Conservation (phyloP, 139 green algal genomes). For the Coccomyxa sp. region DNA sequence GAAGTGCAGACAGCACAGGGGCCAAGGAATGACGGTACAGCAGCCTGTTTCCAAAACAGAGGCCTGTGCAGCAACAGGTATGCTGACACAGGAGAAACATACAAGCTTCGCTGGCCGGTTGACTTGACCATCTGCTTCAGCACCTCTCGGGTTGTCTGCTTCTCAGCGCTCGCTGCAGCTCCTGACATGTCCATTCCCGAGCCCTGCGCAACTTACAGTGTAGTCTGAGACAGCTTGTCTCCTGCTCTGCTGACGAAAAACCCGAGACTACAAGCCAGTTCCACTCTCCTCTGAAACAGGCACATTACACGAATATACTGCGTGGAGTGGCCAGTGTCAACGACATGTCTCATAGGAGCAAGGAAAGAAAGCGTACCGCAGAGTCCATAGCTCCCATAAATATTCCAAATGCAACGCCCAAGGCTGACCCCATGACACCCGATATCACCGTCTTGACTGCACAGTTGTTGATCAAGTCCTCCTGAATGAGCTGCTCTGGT, state of each 20-base stretch:
- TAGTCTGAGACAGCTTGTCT: too few species aligned
- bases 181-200: constrained; percentile 24
- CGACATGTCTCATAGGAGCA: too few species aligned
- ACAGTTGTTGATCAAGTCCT: constrained; percentile 96
- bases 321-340: too few species aligned
- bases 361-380: constrained; percentile 14
- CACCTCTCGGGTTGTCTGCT: constrained; percentile 42
- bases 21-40: too few species aligned
- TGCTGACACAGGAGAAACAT: background rate
- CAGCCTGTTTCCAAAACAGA: too few species aligned
- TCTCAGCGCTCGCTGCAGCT: constrained; percentile 11
- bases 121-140: constrained; percentile 34
- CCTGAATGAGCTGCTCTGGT: constrained; percentile 53
- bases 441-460: constrained; percentile 70
- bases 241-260: too few species aligned
- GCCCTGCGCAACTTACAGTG: too few species aligned
- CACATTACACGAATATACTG: too few species aligned
- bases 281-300: too few species aligned
- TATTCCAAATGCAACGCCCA: constrained; percentile 82
- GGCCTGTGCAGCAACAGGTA: background rate
- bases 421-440: constrained; percentile 61
- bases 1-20: too few species aligned
- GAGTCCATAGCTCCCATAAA: constrained; percentile 79
- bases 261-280: too few species aligned
- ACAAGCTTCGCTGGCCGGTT: constrained; percentile 37